phyloP scores from a whole-genome alignment of 495 filamentous ascomycete species.

The Aspergillus bertholletiae region DNA sequence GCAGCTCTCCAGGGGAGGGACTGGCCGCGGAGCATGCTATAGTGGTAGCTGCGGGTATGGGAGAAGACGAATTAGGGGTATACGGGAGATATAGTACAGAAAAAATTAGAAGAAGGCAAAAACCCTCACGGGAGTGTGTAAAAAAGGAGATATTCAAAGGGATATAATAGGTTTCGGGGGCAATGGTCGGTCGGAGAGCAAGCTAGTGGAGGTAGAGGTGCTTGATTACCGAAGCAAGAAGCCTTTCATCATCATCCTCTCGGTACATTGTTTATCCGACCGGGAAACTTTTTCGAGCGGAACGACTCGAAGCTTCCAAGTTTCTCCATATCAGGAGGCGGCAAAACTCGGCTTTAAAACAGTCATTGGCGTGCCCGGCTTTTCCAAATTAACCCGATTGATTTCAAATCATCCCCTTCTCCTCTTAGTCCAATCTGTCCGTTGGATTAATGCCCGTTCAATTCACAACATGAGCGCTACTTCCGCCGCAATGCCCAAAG shows the following conservation, averaged over 20 bases:
- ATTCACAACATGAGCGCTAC: constrained; percentile 34
- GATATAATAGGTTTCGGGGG: too few relatives aligned
- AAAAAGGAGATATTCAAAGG: background rate
- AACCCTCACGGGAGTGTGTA: background rate
- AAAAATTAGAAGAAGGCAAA: constrained; percentile 3
- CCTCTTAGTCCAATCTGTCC: constrained; percentile 8
- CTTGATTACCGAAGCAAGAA: constrained; percentile 34
- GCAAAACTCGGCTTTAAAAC: background rate
- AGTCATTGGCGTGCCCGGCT: background rate
- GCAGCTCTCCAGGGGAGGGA: constrained; percentile 54
- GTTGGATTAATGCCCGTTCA: constrained; percentile 1
- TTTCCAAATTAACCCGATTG: background rate
- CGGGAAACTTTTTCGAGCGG: constrained; percentile 30
- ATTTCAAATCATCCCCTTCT: background rate
- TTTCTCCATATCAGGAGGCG: constrained; percentile 13
- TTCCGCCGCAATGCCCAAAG: constrained; percentile 43
- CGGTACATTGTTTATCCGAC: constrained; percentile 25
- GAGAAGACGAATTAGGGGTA: constrained; percentile 4
- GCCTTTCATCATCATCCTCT: constrained; percentile 30
- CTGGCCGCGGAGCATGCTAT: constrained; percentile 54
- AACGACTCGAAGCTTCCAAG: constrained; percentile 37
- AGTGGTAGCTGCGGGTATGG: constrained; percentile 6
- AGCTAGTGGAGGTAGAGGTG: constrained; percentile 2
- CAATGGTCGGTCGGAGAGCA: too few relatives aligned
- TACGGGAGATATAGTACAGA: constrained; percentile 6